Evolutionary conservation across 352 stramenopile genomes (phyloP).

Genomic region (Thalassiosira mediterranea): DNA sequence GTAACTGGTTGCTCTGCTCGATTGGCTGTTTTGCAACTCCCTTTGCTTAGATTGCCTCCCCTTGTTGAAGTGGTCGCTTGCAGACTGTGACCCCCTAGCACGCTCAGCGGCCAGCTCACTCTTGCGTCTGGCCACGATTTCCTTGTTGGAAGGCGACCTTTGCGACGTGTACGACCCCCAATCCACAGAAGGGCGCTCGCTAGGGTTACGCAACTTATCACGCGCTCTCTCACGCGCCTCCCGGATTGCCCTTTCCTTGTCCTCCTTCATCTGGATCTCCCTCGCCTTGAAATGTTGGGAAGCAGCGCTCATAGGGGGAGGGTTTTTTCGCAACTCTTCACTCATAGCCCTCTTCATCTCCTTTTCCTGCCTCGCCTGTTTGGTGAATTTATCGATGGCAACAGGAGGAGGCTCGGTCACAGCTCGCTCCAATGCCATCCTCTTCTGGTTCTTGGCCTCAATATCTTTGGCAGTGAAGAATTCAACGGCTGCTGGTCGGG

Average conservation of each 20-base stretch:
- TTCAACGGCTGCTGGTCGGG: not conserved
- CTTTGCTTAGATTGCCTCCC: too few relatives aligned
- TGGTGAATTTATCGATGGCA: conserved; percentile 9
- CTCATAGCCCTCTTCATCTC: not conserved
- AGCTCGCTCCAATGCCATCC: not conserved
- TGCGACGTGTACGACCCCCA: too few relatives aligned
- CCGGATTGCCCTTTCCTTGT: not conserved
- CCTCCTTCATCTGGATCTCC: not conserved
- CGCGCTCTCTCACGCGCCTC: too few relatives aligned
- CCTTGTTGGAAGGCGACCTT: too few relatives aligned
- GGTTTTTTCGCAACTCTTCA: not conserved
- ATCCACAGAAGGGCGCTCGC: too few relatives aligned
- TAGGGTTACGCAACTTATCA: too few relatives aligned
- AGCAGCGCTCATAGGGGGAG: not conserved
- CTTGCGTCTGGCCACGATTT: too few relatives aligned
- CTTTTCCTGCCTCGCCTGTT: not conserved
- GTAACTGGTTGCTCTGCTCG: not conserved
- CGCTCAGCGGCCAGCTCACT: not conserved
- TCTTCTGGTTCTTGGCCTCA: not conserved
- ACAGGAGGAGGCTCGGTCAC: not conserved
- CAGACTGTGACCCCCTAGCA: too few relatives aligned
- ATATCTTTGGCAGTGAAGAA: not conserved
- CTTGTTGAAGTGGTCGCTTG: too few relatives aligned
- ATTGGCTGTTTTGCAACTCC: too few relatives aligned
- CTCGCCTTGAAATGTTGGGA: not conserved